Evolutionary conservation across 805 yeast genomes (phyloP), one percentile per base, ranked within the genome.

Genomic region (Hyphopichia homilentoma): DNA sequence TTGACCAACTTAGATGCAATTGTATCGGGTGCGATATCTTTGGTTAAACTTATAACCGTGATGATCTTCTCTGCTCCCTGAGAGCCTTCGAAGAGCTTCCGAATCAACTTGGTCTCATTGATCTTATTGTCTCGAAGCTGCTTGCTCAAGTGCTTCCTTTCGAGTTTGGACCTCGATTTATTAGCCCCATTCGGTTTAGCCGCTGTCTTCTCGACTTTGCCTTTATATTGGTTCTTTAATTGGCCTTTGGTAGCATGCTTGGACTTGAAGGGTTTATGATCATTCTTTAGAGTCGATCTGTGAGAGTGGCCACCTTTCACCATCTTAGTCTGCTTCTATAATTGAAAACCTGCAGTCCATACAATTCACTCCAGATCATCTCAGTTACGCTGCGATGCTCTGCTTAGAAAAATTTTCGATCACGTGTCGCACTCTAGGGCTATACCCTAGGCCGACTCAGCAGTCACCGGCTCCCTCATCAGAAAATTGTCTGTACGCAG

Each of bases 161-260:
- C 89, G 22, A 68, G 49, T 45, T 68, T 72, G 29, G 70, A 65
- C 31, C 60, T 56, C 16, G 54, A 56, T 40, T 65, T 71, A 16
- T 59, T 40, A 17, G 65, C 50, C 39, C 65, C 67, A 32, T 67
- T 54, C 14, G 45, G 32, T 9, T 52, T 53, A 15, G 54, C 42
- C 20, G 59, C 43, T 2, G 75, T 61, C 48, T 81, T 84, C 52
- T 89, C 97, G 21, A 90, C 85, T 57, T 87, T 89, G 39, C 97
- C 97, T 52, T 84, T 89, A 48, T 67, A 68, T 38, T 77, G 68
- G 43, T 86, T 84, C 54, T 88, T 94, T 49, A 90, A 59, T 21
- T 88, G 77, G 39, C 96, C 84, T 54, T 93, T 93, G 9, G 95
- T 77, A 14, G 96, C 76, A 67, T 93, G 98, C 54, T 81, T 84